A percentile compares a stretch with the other conserved stretches of the same genome.
Evolutionary conservation across 306 rosid genomes (phyloP).

Genomic region (Prunus dulcis): DNA sequence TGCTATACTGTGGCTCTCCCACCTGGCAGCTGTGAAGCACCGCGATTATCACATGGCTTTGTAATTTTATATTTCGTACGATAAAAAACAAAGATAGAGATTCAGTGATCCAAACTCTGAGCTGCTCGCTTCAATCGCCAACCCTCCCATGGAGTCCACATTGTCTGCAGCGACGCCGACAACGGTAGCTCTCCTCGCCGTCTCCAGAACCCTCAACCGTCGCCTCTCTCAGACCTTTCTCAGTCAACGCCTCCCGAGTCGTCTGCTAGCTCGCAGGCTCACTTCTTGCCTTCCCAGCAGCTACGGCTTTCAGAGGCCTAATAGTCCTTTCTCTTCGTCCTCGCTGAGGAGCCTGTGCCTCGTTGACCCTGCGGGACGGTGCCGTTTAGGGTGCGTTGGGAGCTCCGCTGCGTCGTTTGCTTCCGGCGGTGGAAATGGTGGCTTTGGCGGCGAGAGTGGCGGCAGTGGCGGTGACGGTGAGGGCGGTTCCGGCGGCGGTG

Average conservation of each 20-base stretch:
- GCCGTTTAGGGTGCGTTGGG: constrained; percentile 46
- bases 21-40: too few species aligned
- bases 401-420: constrained; percentile 55
- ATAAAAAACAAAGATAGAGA: not conserved
- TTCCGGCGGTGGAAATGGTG: constrained; percentile 61
- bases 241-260: constrained; percentile 26
- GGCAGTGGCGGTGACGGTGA: constrained; percentile 39
- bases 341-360: constrained; percentile 31
- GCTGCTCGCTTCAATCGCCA: not conserved
- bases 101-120: not conserved
- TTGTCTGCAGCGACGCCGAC: constrained; percentile 33
- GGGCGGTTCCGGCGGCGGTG: constrained; percentile 48
- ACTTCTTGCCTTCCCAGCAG: constrained; percentile 23
- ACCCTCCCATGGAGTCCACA: constrained; percentile 63
- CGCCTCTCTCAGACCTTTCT: constrained; percentile 24
- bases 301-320: constrained; percentile 17
- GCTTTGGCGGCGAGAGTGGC: constrained; percentile 38
- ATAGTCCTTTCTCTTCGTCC: constrained; percentile 6
- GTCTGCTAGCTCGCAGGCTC: constrained; percentile 40
- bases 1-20: too few species aligned
- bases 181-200: constrained; percentile 40
- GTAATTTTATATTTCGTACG: too few species aligned
- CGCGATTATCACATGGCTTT: too few species aligned
- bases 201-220: constrained; percentile 50
- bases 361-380: constrained; percentile 25